phyloP scores from a whole-genome alignment of 2,329 filamentous ascomycete genomes.

The Epichloe gansuensis region DNA sequence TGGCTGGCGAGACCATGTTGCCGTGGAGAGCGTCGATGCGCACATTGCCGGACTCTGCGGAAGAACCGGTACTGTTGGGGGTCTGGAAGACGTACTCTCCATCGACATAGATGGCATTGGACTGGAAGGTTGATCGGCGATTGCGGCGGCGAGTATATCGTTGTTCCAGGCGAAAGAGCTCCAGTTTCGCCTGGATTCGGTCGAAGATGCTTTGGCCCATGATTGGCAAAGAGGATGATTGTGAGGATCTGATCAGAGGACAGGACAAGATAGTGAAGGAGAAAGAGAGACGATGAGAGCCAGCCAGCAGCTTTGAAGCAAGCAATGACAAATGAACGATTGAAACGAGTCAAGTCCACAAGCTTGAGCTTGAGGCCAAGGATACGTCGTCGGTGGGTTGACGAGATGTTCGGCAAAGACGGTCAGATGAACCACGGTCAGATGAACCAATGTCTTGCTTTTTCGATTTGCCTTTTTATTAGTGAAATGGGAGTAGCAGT shows the following conservation, averaged over 20 bases:
- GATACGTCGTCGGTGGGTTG: background rate
- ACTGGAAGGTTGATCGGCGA: slow-evolving; percentile 79
- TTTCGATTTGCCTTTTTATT: background rate
- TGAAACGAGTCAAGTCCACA: background rate
- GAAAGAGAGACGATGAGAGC: background rate
- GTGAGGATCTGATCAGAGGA: background rate
- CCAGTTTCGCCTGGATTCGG: slow-evolving; percentile 57
- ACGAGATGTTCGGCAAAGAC: background rate
- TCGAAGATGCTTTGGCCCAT: slow-evolving; percentile 44
- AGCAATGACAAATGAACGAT: background rate
- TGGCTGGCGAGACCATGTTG: slow-evolving; percentile 16
- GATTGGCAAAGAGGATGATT: slow-evolving; percentile 11
- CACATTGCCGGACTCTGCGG: slow-evolving; percentile 30
- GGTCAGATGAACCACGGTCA: background rate
- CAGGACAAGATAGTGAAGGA: slow-evolving; percentile 1
- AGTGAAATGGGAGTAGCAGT: background rate
- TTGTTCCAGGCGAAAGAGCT: slow-evolving; percentile 91
- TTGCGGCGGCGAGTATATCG: slow-evolving; percentile 81
- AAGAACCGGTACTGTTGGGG: slow-evolving; percentile 46
- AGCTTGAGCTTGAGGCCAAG: background rate
- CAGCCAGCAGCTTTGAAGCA: background rate
- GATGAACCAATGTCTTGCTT: background rate
- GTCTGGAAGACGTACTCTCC: slow-evolving; percentile 84
- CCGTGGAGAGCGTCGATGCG: slow-evolving; percentile 26
- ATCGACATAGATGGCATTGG: slow-evolving; percentile 83